These are phyloP conservation scores for Quercus lobata DNA, from an alignment of 331 rosid species.

Conservation along the genomic window DNA sequence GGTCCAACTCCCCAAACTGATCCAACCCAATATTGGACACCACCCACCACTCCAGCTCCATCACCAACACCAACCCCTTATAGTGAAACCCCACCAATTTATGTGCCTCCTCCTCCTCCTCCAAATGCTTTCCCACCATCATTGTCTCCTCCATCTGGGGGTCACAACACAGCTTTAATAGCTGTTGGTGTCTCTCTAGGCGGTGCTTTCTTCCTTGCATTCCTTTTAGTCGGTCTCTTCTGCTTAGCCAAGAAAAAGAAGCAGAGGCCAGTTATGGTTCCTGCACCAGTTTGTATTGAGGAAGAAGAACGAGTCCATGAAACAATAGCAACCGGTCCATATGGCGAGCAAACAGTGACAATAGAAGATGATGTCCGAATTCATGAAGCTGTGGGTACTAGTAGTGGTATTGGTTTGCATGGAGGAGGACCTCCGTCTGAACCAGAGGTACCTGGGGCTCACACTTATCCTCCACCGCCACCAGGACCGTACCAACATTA, in stretches of 20 bases:
- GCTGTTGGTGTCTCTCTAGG: constrained; percentile 53
- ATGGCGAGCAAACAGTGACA: not conserved
- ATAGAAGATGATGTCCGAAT: not conserved
- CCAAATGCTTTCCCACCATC: constrained; percentile 25
- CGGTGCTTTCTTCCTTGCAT: constrained; percentile 27
- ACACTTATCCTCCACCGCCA: not conserved
- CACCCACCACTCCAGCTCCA: not conserved
- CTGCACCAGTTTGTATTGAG: constrained; percentile 21
- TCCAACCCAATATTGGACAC: not conserved
- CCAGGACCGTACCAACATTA: not conserved
- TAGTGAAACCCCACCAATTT: not conserved
- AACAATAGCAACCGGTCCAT: not conserved
- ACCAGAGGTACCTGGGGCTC: not conserved
- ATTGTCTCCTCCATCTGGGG: not conserved
- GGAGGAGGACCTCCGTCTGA: not conserved
- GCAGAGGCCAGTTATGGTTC: constrained; percentile 36
- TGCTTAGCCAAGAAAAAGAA: constrained; percentile 42
- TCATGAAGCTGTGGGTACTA: not conserved
- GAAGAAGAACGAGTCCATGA: constrained; percentile 9
- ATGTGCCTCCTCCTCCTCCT: constrained; percentile 9
- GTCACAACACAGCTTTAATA: constrained; percentile 37
- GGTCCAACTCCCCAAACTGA: not conserved
- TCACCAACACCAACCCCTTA: not conserved
- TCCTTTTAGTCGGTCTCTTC: constrained; percentile 40
- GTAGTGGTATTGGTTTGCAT: not conserved